A percentile compares a stretch with the other conserved stretches of the same genome.
phyloP scores from a whole-genome alignment of 345 rosid genomes.

The Gossypium rotundifolium region DNA sequence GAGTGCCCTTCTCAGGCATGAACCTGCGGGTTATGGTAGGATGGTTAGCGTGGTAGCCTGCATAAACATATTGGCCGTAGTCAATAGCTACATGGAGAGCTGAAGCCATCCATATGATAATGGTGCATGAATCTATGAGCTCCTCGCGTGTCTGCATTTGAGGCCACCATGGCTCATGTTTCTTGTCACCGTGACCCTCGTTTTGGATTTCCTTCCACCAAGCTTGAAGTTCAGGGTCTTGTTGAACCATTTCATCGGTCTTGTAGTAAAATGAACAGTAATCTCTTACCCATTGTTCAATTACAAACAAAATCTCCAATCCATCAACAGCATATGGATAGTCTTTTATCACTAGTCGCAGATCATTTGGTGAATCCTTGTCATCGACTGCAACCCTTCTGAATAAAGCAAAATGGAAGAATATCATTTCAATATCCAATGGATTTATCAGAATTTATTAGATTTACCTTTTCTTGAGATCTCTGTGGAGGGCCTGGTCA shows the following conservation, averaged over 20 bases:
- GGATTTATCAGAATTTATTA: not conserved
- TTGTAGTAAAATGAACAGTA: conserved; percentile 52
- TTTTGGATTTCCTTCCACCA: conserved; percentile 74
- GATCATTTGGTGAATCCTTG: conserved; percentile 43
- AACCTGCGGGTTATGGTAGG: conserved; percentile 57
- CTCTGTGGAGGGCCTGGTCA: conserved; percentile 63
- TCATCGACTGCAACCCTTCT: conserved; percentile 75
- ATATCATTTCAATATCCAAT: not conserved
- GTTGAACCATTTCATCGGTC: conserved; percentile 34
- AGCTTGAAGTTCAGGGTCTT: conserved; percentile 53
- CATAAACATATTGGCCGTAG: conserved; percentile 64
- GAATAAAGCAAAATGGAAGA: not conserved
- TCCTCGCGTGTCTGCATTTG: conserved; percentile 44
- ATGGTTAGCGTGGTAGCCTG: conserved; percentile 60
- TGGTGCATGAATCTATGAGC: conserved; percentile 52
- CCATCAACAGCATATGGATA: conserved; percentile 79
- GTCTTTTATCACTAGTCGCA: conserved; percentile 53
- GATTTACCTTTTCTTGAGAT: conserved; percentile 63
- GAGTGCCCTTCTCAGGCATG: conserved; percentile 77
- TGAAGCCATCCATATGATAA: conserved; percentile 65
- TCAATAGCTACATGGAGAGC: conserved; percentile 71
- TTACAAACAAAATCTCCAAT: conserved; percentile 68
- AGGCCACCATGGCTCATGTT: conserved; percentile 70
- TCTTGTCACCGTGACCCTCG: conserved; percentile 71
- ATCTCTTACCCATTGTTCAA: conserved; percentile 56